Conservation (phyloP, 768 basidiomycete species). For the Hygrophoropsis aurantiaca region DNA sequence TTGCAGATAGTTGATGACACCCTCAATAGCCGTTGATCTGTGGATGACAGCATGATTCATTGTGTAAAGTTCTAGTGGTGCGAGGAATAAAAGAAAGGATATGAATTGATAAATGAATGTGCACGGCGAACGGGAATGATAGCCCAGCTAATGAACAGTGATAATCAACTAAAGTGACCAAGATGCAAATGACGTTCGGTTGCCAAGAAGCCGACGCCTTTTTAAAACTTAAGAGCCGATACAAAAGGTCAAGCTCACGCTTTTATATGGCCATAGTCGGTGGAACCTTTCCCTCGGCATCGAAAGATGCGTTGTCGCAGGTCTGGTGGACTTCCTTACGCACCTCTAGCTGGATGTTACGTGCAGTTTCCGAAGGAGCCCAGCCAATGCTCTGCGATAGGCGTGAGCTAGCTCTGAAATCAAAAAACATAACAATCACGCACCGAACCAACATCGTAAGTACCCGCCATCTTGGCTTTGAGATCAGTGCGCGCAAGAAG, state of each 20-base stretch:
- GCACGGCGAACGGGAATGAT: no score
- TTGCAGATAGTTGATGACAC: no score
- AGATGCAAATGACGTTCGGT: no score
- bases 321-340: conserved; percentile 2
- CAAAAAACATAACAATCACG: neutral
- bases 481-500: conserved; percentile 39
- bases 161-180: no score
- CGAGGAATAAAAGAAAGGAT: no score
- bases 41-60: no score
- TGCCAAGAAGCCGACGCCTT: no score
- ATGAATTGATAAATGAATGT: no score
- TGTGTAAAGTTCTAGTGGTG: no score
- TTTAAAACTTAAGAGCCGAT: no score
- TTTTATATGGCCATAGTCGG: conserved; percentile 1
- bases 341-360: conserved; percentile 3
- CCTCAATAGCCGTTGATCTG: no score
- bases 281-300: conserved; percentile 2
- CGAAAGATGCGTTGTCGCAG: conserved; percentile 1
- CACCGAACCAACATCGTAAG: neutral
- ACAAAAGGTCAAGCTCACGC: neutral
- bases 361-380: neutral
- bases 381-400: neutral
- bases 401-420: neutral
- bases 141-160: no score
- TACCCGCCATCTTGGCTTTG: conserved; percentile 19